A percentile compares a stretch with the other conserved stretches of the same genome.
Conservation (phyloP, 2,329 filamentous ascomycete species). For the Fusarium sp. region DNA sequence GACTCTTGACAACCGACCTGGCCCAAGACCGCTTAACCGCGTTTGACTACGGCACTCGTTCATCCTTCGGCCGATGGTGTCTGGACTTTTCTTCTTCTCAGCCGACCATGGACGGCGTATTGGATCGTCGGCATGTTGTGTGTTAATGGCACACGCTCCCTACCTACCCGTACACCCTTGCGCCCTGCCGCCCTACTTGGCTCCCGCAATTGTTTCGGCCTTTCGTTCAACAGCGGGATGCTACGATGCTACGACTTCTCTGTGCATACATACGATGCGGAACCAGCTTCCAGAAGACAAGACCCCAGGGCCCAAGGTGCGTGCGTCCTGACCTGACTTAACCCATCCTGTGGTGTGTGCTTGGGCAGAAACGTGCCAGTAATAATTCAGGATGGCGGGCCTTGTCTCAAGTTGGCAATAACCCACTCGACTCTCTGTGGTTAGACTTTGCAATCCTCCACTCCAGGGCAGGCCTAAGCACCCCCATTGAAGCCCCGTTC, state of each 20-base stretch:
- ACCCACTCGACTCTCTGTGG: constrained; percentile 38
- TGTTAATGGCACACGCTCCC: background rate
- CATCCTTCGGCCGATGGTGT: constrained; percentile 27
- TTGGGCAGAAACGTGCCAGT: constrained; percentile 37
- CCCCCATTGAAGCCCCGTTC: constrained; percentile 31
- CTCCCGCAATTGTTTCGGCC: background rate
- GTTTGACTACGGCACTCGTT: constrained; percentile 28
- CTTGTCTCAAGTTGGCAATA: constrained; percentile 44
- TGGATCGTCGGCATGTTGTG: constrained; percentile 1
- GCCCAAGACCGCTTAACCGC: constrained; percentile 31
- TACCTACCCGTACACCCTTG: constrained; percentile 6
- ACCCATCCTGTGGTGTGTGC: constrained; percentile 27
- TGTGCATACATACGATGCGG: background rate
- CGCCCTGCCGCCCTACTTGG: background rate
- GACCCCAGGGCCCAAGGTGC: constrained; percentile 3
- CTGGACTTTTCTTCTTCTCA: constrained; percentile 21
- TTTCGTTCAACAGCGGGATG: background rate
- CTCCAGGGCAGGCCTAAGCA: constrained; percentile 26
- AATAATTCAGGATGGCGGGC: constrained; percentile 36
- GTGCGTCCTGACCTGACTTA: constrained; percentile 20
- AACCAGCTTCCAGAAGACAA: constrained; percentile 8
- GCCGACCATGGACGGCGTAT: constrained; percentile 13
- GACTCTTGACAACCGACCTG: constrained; percentile 25
- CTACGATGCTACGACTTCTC: constrained; percentile 5
- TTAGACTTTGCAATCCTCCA: constrained; percentile 33